These are phyloP conservation scores for Aspergillus biplanus DNA, from an alignment of 495 filamentous ascomycete species.

Conservation along the genomic window DNA sequence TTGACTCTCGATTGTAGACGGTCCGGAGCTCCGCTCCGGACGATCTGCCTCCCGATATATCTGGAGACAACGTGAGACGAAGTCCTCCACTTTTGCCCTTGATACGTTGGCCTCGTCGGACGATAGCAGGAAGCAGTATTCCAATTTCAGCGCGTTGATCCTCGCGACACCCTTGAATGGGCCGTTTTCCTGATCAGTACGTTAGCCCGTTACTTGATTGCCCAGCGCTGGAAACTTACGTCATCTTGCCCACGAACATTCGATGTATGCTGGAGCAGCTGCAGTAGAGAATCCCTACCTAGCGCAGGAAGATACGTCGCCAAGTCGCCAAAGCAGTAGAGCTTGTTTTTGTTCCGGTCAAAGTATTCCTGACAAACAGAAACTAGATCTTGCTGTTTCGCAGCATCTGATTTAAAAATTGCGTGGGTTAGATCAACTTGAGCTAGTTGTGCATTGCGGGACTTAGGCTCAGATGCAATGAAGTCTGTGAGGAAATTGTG, in stretches of 20 bases:
- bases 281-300: conserved; percentile 37
- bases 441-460: conserved; percentile 55
- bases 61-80: conserved; percentile 51
- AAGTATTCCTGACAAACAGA: conserved; percentile 53
- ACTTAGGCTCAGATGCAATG: conserved; percentile 40
- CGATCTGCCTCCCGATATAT: conserved; percentile 41
- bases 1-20: conserved; percentile 55
- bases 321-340: conserved; percentile 59
- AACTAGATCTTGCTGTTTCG: conserved; percentile 41
- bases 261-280: conserved; percentile 42
- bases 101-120: conserved; percentile 40
- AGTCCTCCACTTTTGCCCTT: conserved; percentile 41
- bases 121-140: conserved; percentile 57
- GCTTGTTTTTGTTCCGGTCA: conserved; percentile 51
- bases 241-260: conserved; percentile 32
- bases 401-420: conserved; percentile 34
- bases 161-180: conserved; percentile 35
- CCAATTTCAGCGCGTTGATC: conserved; percentile 60
- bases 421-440: conserved; percentile 34
- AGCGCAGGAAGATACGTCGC: conserved; percentile 46
- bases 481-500: conserved; percentile 41
- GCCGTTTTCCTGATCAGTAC: conserved; percentile 14
- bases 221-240: conserved; percentile 30
- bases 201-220: conserved; percentile 19
- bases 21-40: conserved; percentile 23